phyloP scores from a whole-genome alignment of 192 early-diverging fungal species.

The Podila epicladia region DNA sequence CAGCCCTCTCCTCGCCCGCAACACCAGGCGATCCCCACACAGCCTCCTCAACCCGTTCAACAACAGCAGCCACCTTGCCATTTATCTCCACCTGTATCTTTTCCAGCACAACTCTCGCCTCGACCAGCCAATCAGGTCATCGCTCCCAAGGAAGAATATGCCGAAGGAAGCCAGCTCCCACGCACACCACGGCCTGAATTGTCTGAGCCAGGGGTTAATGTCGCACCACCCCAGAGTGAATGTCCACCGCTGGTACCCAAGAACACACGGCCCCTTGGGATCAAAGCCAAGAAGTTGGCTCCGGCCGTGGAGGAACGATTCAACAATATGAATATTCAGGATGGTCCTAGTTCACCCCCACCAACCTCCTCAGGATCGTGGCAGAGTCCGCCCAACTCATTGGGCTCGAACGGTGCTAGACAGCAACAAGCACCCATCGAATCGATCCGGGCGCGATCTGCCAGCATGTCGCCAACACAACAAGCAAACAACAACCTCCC shows the following conservation, averaged over 20 bases:
- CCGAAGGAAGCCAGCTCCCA: background rate
- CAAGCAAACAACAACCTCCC: background rate
- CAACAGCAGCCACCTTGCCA: background rate
- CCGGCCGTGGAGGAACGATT: slow-evolving; percentile 11
- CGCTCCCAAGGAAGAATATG: slow-evolving; percentile 22
- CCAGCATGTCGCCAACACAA: slow-evolving; percentile 1
- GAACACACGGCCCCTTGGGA: slow-evolving; percentile 19
- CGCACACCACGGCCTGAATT: background rate
- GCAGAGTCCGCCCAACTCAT: no score
- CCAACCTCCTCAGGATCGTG: no score
- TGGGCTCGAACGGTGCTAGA: no score
- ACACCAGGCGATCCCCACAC: background rate
- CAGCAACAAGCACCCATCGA: background rate
- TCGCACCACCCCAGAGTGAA: no score
- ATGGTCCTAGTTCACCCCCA: background rate
- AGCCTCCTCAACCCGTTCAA: background rate
- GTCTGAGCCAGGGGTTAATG: background rate
- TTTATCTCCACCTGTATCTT: no score
- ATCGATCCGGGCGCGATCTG: slow-evolving; percentile 10
- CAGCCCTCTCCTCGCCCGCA: slow-evolving; percentile 3
- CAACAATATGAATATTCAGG: slow-evolving; percentile 13
- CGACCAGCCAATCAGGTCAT: background rate
- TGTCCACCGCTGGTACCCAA: slow-evolving; percentile 18
- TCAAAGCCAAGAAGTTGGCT: slow-evolving; percentile 9
- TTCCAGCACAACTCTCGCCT: background rate